Evolutionary conservation across 352 stramenopile species (phyloP), one percentile per base, ranked within the genome.

Genomic region (Chrysophaeum taylorii): DNA sequence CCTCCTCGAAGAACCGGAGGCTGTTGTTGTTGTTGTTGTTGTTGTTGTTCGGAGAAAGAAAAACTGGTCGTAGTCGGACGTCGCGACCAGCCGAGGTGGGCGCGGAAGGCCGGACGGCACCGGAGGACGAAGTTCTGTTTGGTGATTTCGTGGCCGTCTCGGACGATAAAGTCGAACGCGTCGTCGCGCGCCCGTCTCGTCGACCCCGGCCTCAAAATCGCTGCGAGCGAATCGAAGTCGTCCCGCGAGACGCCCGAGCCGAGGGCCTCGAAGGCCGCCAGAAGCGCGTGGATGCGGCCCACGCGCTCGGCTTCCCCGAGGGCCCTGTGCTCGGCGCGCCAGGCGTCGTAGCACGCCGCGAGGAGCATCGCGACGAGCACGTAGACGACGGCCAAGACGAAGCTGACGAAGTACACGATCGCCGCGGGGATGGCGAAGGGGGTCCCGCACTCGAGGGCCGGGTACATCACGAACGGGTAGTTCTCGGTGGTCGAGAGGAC

Each of bases 401-500:
- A 61, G 16, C 38, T 50, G 5, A 67, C 29, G 54, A 71, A 74
- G 70, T 70, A 74, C 7, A 72, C 41, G n/a, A 70, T 27, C 52
- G 63, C 70, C 2, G 45, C 21, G 35, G 68, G 4, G 23, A 62
- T 31, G 50, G 25, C 23, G 27, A 4, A 4, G 50, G 9, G 23
- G 7, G 27, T 4, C 33, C 48, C 35, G 42, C 42, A 43, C 0
- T 31, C 62, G 23, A 72, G 31, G 23, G 70, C 54, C 7, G 61
- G 70, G 21, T 52, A 74, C 41, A 71, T 70, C 9, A 74, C 45
- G 25, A 37, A 41, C 1, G 70, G 70, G 31, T 42, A 71, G 62
- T 70, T 71, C 70, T 74, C 70, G 18, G 62, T 74, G 15, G 52
- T 71, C 2, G 25, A 52, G 27, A 74, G 62, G 1, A 74, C 60